Conservation (phyloP, 1,139 yeast genomes). For the Zhuliangozyma blackwelliae region DNA sequence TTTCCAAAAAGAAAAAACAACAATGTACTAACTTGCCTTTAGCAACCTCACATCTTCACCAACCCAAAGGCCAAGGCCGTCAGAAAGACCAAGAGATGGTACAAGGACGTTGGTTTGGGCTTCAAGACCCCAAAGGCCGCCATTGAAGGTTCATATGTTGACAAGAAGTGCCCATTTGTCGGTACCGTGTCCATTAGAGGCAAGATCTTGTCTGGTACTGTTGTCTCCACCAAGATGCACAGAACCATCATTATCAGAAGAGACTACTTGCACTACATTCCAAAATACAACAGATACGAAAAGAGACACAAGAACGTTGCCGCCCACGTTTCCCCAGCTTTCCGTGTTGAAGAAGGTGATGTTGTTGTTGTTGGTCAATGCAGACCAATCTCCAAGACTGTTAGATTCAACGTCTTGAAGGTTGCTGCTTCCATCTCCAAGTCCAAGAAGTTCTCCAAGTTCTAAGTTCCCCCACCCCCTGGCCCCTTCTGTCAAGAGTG, state of each 20-base stretch:
- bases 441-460: slow-evolving; percentile 94
- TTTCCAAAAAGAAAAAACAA: too few species aligned
- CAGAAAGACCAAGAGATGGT: slow-evolving; percentile 99
- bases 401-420: slow-evolving; percentile 98
- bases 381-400: slow-evolving; percentile 99
- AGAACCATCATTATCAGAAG: slow-evolving; percentile 99
- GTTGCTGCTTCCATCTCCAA: slow-evolving; percentile 87
- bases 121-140: slow-evolving; percentile 99
- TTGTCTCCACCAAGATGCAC: slow-evolving; percentile 99
- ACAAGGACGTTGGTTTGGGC: slow-evolving; percentile 99
- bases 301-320: slow-evolving; percentile 99
- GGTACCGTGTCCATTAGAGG: slow-evolving; percentile 99
- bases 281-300: slow-evolving; percentile 99
- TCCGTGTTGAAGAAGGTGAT: slow-evolving; percentile 99
- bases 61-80: slow-evolving; percentile 99
- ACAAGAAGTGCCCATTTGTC: slow-evolving; percentile 99
- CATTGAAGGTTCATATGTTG: slow-evolving; percentile 97
- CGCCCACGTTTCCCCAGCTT: slow-evolving; percentile 99
- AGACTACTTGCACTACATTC: slow-evolving; percentile 99
- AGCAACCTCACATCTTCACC: slow-evolving; percentile 99
- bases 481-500: slow-evolving; percentile 3
- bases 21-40: slow-evolving; percentile 7
- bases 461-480: slow-evolving; percentile 68
- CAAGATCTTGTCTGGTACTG: slow-evolving; percentile 97
- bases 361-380: slow-evolving; percentile 99